Evolutionary conservation across 257 asterid genomes (phyloP).

Genomic region (Knoxia roxburghii): DNA sequence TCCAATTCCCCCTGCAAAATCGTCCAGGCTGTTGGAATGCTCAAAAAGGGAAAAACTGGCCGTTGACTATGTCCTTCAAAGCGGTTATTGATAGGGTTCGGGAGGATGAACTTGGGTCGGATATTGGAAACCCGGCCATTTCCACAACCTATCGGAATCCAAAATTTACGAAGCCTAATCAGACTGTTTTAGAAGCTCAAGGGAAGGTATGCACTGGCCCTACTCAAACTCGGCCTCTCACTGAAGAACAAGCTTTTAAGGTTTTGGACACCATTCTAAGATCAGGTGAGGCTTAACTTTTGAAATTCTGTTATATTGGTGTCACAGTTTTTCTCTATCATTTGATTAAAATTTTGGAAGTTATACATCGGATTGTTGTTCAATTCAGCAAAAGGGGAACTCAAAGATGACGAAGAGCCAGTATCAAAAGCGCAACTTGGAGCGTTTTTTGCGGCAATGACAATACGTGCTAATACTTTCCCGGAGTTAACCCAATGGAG

Average conservation of each 20-base stretch:
- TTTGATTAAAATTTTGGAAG: background rate
- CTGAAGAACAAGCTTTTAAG: constrained; percentile 81
- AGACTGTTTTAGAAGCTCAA: constrained; percentile 83
- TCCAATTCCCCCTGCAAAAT: background rate
- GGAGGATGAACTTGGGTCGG: constrained; percentile 2
- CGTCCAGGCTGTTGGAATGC: background rate
- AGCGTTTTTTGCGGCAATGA: constrained; percentile 92
- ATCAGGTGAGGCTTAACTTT: constrained; percentile 49
- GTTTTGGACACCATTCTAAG: constrained; percentile 75
- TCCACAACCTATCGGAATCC: constrained; percentile 70
- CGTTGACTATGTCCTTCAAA: background rate
- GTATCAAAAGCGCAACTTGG: constrained; percentile 91
- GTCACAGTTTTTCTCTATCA: background rate
- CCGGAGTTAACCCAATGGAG: constrained; percentile 97
- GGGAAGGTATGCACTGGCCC: constrained; percentile 95
- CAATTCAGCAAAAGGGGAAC: constrained; percentile 65
- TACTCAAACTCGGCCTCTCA: constrained; percentile 86
- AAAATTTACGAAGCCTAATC: constrained; percentile 49
- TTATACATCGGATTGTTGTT: constrained; percentile 11
- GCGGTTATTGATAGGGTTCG: constrained; percentile 13
- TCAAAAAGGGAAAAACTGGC: background rate
- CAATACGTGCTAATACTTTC: constrained; percentile 80
- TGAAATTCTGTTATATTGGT: background rate
- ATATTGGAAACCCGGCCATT: constrained; percentile 41
- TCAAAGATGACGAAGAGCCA: constrained; percentile 59